Conservation (phyloP, 176 grass and related monocot species). For the Bonia amplexicaulis region DNA sequence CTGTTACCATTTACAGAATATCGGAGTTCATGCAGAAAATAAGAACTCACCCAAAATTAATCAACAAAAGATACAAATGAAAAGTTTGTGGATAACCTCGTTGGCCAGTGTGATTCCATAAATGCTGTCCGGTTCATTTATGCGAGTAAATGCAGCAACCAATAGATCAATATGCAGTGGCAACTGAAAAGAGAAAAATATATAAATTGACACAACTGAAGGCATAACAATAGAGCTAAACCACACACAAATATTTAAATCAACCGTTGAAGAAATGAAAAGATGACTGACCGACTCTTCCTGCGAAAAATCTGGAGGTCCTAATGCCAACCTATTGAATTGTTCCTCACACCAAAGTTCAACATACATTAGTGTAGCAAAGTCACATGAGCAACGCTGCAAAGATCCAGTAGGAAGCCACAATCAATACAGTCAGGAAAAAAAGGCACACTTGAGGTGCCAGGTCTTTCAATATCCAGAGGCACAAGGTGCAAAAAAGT, state of each 20-base stretch:
- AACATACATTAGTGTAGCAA: constrained; percentile 72
- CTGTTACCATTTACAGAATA: not conserved
- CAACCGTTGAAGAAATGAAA: constrained; percentile 2
- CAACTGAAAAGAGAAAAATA: constrained; percentile 57
- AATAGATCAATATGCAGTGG: constrained; percentile 64
- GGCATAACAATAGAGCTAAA: constrained; percentile 10
- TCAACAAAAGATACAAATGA: not conserved
- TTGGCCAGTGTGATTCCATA: constrained; percentile 85
- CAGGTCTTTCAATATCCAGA: not conserved
- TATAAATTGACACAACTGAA: constrained; percentile 4
- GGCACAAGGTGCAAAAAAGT: constrained; percentile 5
- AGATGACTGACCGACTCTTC: constrained; percentile 60
- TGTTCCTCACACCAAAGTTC: constrained; percentile 94
- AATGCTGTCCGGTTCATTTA: constrained; percentile 93
- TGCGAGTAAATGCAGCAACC: constrained; percentile 64
- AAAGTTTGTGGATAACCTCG: constrained; percentile 50
- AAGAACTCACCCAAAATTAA: not conserved
- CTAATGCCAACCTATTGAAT: constrained; percentile 70
- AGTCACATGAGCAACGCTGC: constrained; percentile 77
- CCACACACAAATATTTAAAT: constrained; percentile 19
- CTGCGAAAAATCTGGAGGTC: constrained; percentile 79
- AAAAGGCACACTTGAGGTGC: not conserved
- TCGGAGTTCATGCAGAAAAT: not conserved
- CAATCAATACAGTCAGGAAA: constrained; percentile 22
- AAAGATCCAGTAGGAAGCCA: constrained; percentile 34